Evolutionary conservation across 1,139 yeast species (phyloP).

Genomic region (Taphrina wiesneri): DNA sequence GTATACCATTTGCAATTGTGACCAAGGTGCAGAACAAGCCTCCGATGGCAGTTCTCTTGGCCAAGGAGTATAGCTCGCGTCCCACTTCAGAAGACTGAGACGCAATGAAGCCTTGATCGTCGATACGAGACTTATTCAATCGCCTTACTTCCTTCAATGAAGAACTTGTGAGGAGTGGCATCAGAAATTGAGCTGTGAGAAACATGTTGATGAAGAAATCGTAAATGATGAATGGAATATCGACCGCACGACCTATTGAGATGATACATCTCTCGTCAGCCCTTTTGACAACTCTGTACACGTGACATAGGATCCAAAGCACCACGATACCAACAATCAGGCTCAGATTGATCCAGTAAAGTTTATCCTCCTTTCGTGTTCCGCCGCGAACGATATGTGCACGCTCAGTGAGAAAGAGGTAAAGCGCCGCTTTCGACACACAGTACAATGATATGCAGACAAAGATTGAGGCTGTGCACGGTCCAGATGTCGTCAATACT

Average conservation of each 20-base stretch:
- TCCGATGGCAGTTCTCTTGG: background rate
- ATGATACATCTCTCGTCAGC: background rate
- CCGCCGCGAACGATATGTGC: background rate
- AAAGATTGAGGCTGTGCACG: background rate
- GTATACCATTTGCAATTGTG: background rate
- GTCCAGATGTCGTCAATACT: background rate
- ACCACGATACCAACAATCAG: background rate
- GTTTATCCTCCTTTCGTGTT: background rate
- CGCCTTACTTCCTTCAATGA: background rate
- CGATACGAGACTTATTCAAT: background rate
- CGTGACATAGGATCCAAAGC: background rate
- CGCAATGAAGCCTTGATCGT: background rate
- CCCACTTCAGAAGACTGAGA: background rate
- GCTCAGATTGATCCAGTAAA: background rate
- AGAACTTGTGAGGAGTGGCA: background rate
- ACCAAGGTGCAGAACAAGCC: slow-evolving; percentile 1
- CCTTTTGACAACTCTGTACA: background rate
- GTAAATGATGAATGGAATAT: background rate
- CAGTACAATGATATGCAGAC: background rate
- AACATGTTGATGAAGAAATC: slow-evolving; percentile 6
- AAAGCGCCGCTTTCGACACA: background rate
- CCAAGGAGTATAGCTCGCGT: background rate
- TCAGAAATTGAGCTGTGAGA: background rate
- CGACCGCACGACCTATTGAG: background rate
- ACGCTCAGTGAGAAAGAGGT: slow-evolving; percentile 3